Percentiles rank a stretch among this genome's conserved stretches.
phyloP scores from a whole-genome alignment of 257 asterid genomes.

The Avicennia marina region DNA sequence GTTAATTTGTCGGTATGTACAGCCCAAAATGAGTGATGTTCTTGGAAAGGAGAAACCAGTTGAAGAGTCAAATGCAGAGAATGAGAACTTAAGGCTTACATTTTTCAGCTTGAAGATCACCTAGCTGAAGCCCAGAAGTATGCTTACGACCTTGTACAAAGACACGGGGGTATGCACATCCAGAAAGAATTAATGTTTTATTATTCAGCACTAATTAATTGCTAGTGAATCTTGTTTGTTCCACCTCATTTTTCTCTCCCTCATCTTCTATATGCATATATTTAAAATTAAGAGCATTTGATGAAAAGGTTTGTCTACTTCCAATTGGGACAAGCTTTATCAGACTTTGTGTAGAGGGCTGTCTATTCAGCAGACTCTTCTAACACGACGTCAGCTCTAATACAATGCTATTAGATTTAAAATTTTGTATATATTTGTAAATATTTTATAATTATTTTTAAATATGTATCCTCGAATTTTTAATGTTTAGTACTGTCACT shows the following conservation, averaged over 20 bases:
- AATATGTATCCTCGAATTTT: too few relatives aligned
- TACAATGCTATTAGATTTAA: too few relatives aligned
- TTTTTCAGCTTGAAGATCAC: conserved; percentile 93
- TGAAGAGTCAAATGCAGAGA: conserved; percentile 89
- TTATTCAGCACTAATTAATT: too few relatives aligned
- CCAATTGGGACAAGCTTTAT: conserved; percentile 89
- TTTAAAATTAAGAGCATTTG: too few relatives aligned
- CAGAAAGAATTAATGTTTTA: too few relatives aligned
- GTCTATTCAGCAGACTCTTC: too few relatives aligned
- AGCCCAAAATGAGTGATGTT: conserved; percentile 91
- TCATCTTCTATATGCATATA: background rate
- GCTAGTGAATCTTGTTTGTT: background rate
- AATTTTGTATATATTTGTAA: too few relatives aligned
- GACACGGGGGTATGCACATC: conserved; percentile 69
- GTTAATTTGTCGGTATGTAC: conserved; percentile 69
- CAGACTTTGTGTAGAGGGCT: too few relatives aligned
- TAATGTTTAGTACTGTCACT: too few relatives aligned
- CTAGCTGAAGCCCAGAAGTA: conserved; percentile 97
- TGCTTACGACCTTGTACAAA: conserved; percentile 90
- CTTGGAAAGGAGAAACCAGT: conserved; percentile 97
- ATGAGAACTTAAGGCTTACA: conserved; percentile 82
- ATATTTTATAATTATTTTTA: too few relatives aligned
- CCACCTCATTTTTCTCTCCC: background rate
- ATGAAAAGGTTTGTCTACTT: background rate
- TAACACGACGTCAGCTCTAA: too few relatives aligned